Percentiles rank a stretch among this genome's conserved stretches.
Conservation (phyloP, 371 early-diverging fungal species). For the Coemansia sp. region DNA sequence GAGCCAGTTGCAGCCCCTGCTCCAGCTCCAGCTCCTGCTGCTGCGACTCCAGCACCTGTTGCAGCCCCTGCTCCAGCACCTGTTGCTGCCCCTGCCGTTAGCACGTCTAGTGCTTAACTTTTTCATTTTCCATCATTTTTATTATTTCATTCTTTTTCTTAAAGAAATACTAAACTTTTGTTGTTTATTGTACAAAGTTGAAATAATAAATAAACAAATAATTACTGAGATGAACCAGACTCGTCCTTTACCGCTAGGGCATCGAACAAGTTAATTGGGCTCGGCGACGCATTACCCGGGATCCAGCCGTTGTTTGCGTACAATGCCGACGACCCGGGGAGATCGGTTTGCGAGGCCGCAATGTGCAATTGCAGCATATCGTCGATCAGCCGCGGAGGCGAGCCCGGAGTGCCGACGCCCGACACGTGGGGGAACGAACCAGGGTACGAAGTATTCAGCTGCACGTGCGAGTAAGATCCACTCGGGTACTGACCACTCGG, state of each 20-base stretch:
- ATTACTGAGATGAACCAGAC: background rate
- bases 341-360: background rate
- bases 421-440: too few relatives aligned
- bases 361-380: slow-evolving; percentile 10
- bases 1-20: slow-evolving; percentile 10
- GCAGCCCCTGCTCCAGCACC: background rate
- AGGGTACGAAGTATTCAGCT: background rate
- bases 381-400: background rate
- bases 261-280: too few relatives aligned
- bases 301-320: too few relatives aligned
- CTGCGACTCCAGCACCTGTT: too few relatives aligned
- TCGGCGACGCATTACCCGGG: too few relatives aligned
- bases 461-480: background rate
- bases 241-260: background rate
- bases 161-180: background rate
- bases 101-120: slow-evolving; percentile 2
- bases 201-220: too few relatives aligned
- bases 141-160: background rate
- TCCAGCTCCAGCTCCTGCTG: slow-evolving; percentile 4
- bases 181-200: background rate
- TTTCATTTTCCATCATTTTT: background rate
- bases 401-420: background rate
- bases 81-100: background rate
- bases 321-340: background rate
- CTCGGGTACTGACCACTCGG: background rate